Base-by-base conservation (phyloP, 352 stramenopile genomes). In the Saprolegnia parasitica region DNA sequence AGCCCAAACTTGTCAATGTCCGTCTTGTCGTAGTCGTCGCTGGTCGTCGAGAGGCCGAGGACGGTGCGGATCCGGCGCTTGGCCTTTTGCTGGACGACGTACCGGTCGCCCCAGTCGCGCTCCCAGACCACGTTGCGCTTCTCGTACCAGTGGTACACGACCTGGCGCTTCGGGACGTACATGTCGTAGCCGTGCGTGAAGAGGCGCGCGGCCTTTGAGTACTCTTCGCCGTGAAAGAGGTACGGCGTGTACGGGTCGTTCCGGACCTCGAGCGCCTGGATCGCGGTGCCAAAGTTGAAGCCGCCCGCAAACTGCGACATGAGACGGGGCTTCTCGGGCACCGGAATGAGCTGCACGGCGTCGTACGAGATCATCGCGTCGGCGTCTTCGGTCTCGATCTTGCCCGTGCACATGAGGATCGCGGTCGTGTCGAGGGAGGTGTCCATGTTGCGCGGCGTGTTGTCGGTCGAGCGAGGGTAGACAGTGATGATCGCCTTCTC, bases 161-260 rank as follows among this genome's bases (percentile, higher is more conserved):
- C 62, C 35, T 56, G 47, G 46, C 47, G 46, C 24, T 49, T 60
- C 10, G 62, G 62, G 42, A 56, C 47, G 50, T 68, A 68, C 62
- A 68, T 68, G 39, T 68, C 62, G 50, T 68, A 68, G 13, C 86
- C 86, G 26, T 77, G 66, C 50, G 86, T 93, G 82, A 84, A 93
- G 21, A 93, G 75, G 13, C 86, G 81, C 26, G 83, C 76, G 0
- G 84, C 84, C n/a, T 84, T 81, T 20, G 84, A 91, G 78, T 90
- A 93, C 71, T 93, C 86, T 62, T 93, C 84, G 42, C 86, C 86
- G 35, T 91, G 84, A 71, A 91, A 93, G 11, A 93, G 74, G 64
- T 86, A 91, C 37, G 81, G 86, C 24, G 83, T 91, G 71, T 89
- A 80, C 49, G 86, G 86, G 72, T 93, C 86, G 65, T 89, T 91